Evolutionary conservation across 2,329 filamentous ascomycete genomes (phyloP).

Genomic region (Aspergillus terreus): DNA sequence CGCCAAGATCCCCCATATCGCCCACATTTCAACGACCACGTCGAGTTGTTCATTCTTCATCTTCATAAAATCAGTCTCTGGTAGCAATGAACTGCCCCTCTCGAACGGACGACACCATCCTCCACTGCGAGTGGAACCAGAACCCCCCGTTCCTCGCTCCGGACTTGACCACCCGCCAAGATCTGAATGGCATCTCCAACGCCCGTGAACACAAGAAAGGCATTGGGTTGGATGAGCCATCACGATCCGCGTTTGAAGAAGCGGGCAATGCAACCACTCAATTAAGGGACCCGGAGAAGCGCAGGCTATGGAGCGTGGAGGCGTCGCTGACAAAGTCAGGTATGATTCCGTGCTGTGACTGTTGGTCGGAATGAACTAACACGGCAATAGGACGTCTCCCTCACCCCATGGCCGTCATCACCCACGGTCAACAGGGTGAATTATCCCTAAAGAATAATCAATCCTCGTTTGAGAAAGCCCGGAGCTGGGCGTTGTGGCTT

Average conservation of each 20-base stretch:
- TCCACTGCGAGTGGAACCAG: constrained; percentile 53
- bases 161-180: constrained; percentile 52
- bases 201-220: constrained; percentile 39
- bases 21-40: too few species aligned
- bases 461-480: constrained; percentile 12
- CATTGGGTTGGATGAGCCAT: constrained; percentile 1
- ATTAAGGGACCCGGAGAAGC: constrained; percentile 8
- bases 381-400: constrained; percentile 19
- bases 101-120: constrained; percentile 48
- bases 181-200: constrained; percentile 55
- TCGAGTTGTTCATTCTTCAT: too few species aligned
- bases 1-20: background rate
- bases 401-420: constrained; percentile 5
- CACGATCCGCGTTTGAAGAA: background rate
- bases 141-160: constrained; percentile 49
- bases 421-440: constrained; percentile 2
- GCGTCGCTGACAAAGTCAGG: constrained; percentile 29
- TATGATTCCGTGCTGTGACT: constrained; percentile 9
- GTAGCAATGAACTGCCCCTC: constrained; percentile 53
- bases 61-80: background rate
- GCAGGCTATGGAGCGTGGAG: constrained; percentile 5
- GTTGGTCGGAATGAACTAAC: background rate
- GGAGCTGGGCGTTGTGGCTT: constrained; percentile 23
- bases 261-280: background rate
- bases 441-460: background rate